These are phyloP conservation scores for Stagonosporopsis vannaccii DNA, from an alignment of 2,329 filamentous ascomycete species.

Conservation along the genomic window DNA sequence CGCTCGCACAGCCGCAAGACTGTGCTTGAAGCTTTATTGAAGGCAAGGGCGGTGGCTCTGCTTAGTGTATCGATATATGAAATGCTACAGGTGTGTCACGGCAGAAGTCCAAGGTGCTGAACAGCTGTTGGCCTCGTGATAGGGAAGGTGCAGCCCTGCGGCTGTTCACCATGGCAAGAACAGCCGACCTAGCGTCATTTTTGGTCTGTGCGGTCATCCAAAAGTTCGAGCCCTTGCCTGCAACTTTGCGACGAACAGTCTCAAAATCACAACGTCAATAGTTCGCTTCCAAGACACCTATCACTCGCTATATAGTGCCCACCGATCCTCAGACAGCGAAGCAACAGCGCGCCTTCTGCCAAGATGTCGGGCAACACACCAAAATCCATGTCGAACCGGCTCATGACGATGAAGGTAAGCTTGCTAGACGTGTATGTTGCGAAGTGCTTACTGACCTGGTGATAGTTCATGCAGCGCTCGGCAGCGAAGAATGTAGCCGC, in stretches of 20 bases:
- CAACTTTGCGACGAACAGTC: not conserved
- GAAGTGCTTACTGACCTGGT: constrained; percentile 18
- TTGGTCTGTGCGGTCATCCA: constrained; percentile 1
- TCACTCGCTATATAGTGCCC: not conserved
- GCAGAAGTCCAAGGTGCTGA: not conserved
- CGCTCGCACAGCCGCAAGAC: not conserved
- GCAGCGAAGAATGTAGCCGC: constrained; percentile 65
- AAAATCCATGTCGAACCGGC: constrained; percentile 82
- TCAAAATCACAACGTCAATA: not conserved
- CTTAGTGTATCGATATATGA: not conserved
- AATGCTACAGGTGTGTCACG: not conserved
- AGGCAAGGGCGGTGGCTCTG: not conserved
- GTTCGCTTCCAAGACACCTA: not conserved
- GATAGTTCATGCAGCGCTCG: constrained; percentile 87
- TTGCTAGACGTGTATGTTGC: not conserved
- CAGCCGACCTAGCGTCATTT: constrained; percentile 13
- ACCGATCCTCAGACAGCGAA: not conserved
- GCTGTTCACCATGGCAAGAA: not conserved
- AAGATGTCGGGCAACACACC: constrained; percentile 43
- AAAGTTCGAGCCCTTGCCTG: constrained; percentile 5
- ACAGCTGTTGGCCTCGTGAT: not conserved
- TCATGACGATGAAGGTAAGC: constrained; percentile 83
- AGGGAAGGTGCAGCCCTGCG: constrained; percentile 1
- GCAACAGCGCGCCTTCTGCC: constrained; percentile 7
- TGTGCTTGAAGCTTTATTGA: not conserved